Percentiles rank a stretch among this genome's conserved stretches.
These are phyloP conservation scores for Mucor mucedo DNA, from an alignment of 371 early-diverging fungal genomes.

Conservation along the genomic window DNA sequence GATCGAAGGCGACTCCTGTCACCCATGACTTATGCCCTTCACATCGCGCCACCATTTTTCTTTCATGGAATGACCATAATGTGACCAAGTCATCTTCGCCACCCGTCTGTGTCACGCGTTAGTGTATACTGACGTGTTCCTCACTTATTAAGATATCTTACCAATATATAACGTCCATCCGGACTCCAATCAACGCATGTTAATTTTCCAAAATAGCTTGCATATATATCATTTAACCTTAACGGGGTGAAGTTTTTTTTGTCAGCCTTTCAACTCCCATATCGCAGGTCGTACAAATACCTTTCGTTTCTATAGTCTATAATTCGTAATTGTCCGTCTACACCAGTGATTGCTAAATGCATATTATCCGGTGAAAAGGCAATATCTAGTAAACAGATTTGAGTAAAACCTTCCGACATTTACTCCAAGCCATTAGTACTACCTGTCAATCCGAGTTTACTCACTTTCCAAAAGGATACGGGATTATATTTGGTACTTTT, in stretches of 20 bases:
- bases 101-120: slow-evolving; percentile 57
- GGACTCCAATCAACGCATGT: slow-evolving; percentile 91
- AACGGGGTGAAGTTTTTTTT: too few relatives aligned
- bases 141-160: slow-evolving; percentile 34
- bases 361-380: slow-evolving; percentile 87
- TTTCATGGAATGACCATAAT: slow-evolving; percentile 85
- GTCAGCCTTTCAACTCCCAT: slow-evolving; percentile 42
- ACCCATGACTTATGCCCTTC: slow-evolving; percentile 96
- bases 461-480: slow-evolving; percentile 74
- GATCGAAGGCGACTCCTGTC: slow-evolving; percentile 90
- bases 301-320: slow-evolving; percentile 76
- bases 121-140: not conserved
- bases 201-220: slow-evolving; percentile 82
- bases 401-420: too few relatives aligned
- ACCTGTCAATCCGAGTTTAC: slow-evolving; percentile 73
- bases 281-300: slow-evolving; percentile 65
- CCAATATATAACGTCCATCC: slow-evolving; percentile 90
- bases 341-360: slow-evolving; percentile 79
- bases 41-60: slow-evolving; percentile 83
- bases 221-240: slow-evolving; percentile 61
- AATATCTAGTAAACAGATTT: slow-evolving; percentile 51
- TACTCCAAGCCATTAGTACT: too few relatives aligned
- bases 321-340: slow-evolving; percentile 80
- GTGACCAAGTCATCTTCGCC: slow-evolving; percentile 97
- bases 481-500: slow-evolving; percentile 75